Base-by-base conservation (phyloP, 2,329 filamentous ascomycete genomes). In the Ophiocordyceps polyrhachis-furcata region DNA sequence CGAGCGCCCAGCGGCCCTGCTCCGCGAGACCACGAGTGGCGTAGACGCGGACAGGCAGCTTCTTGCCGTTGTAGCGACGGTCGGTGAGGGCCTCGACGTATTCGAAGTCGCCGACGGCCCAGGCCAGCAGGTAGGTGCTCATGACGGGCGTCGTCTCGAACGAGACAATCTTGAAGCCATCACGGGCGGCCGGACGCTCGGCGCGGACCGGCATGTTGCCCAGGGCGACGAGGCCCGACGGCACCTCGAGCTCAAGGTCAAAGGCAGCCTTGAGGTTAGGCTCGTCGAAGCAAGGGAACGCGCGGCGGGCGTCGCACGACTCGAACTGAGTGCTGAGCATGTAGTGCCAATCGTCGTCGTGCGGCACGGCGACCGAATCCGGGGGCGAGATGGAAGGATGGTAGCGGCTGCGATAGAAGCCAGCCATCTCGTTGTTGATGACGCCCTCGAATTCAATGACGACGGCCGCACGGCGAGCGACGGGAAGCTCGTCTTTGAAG, bases 301-400 rank as follows among this genome's bases (percentile, higher is more conserved):
- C 89, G 52, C 88, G 75, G 51, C 91, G 81, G 49, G 91, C 91
- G 64, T 98, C 91, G 57, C 87, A 94, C 41, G 88, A 82, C 69
- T 98, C 91, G 58, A 98, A 98, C 61, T 98, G 91, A 43, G 91
- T 98, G 68, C 85, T 93, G 62, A 94, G 70, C 83, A 89, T 88
- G 58, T 74, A 74, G 60, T 77, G 74, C 58, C 70, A 75, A 54
- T 78, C 70, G 42, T 71, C 70, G 50, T 80, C 86, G 56, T 72
- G 81, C 25, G 87, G 83, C 2, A 93, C 35, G 15, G 15, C 87
- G 13, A 84, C 87, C 40, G 79, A 67, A 42, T 83, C 74, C 7
- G 35, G 35, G 5, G 87, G 75, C 31, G 81, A 68, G 37, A 73
- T 77, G 45, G 74, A 66, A 17, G 88, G 85, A 69, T 86, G 93